Evolutionary conservation across 768 basidiomycete species (phyloP).

Genomic region (Lactarius sp.): DNA sequence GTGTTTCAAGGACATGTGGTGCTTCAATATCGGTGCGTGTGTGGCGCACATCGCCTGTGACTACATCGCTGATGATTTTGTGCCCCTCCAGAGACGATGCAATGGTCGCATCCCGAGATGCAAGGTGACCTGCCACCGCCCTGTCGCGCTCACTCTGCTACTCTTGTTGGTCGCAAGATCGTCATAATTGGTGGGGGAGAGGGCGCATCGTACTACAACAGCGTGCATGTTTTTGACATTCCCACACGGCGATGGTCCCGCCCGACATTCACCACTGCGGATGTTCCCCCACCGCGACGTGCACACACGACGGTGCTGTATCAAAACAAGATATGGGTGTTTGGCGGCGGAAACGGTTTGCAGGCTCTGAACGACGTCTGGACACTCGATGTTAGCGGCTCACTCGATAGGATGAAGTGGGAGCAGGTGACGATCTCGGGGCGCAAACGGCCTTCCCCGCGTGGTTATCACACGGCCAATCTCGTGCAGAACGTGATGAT

Average conservation of each 20-base stretch:
- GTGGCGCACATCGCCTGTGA: neutral
- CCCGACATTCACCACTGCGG: constrained; percentile 34
- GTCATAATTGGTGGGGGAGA: constrained; percentile 87
- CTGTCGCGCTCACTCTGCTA: constrained; percentile 84
- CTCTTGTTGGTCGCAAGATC: constrained; percentile 73
- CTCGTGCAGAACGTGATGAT: constrained; percentile 83
- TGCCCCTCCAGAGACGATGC: constrained; percentile 65
- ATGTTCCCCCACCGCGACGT: constrained; percentile 51
- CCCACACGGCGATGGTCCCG: constrained; percentile 59
- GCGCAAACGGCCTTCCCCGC: constrained; percentile 47
- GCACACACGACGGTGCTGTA: constrained; percentile 85
- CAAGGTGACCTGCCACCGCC: constrained; percentile 77
- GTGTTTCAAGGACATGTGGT: constrained; percentile 70
- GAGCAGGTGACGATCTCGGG: constrained; percentile 52
- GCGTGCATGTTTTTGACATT: constrained; percentile 80
- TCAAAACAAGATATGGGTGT: constrained; percentile 69
- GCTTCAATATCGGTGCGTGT: constrained; percentile 72
- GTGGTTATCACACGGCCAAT: constrained; percentile 91
- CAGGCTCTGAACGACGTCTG: constrained; percentile 89
- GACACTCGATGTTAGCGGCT: constrained; percentile 64
- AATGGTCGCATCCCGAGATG: constrained; percentile 78
- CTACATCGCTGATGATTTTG: neutral
- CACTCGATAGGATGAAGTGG: constrained; percentile 48
- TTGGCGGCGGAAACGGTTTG: constrained; percentile 92
- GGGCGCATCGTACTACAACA: constrained; percentile 76